A percentile compares a stretch with the other conserved stretches of the same genome.
phyloP scores from a whole-genome alignment of 148 eudicot genomes.

The Rhododendron ferrugineum region DNA sequence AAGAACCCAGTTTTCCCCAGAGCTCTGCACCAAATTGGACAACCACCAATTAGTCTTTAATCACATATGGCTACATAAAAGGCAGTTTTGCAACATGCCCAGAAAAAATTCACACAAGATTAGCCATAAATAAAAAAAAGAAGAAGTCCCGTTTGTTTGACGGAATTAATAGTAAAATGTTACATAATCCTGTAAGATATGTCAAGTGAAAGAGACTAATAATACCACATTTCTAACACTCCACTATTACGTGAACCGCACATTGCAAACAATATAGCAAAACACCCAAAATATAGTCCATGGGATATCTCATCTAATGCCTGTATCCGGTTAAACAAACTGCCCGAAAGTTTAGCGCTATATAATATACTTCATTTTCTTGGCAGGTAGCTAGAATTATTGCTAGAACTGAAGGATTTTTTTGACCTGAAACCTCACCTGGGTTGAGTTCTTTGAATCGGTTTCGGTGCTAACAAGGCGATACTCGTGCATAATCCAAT shows the following conservation, averaged over 20 bases:
- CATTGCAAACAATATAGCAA: neutral
- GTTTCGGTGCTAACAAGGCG: constrained; percentile 36
- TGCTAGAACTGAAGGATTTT: neutral
- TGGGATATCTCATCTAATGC: too few relatives aligned
- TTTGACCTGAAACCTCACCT: constrained; percentile 23
- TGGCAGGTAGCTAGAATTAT: neutral
- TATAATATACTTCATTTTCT: neutral
- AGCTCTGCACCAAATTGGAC: constrained; percentile 9
- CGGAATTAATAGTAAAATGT: neutral
- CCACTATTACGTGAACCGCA: neutral
- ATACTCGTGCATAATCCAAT: constrained; percentile 96
- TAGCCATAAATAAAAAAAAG: neutral
- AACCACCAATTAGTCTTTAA: neutral
- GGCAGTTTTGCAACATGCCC: neutral
- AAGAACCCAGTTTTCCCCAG: constrained; percentile 66
- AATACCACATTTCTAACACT: neutral
- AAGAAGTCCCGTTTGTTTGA: neutral
- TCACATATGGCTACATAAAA: neutral
- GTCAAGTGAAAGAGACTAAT: neutral
- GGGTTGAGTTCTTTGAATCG: constrained; percentile 7
- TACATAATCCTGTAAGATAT: neutral
- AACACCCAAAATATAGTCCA: too few relatives aligned
- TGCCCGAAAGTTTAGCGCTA: neutral
- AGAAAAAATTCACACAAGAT: neutral
- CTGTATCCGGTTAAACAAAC: neutral